Evolutionary conservation across 83 land plant species (phyloP).

Genomic region (Diphasiastrum complanatum): DNA sequence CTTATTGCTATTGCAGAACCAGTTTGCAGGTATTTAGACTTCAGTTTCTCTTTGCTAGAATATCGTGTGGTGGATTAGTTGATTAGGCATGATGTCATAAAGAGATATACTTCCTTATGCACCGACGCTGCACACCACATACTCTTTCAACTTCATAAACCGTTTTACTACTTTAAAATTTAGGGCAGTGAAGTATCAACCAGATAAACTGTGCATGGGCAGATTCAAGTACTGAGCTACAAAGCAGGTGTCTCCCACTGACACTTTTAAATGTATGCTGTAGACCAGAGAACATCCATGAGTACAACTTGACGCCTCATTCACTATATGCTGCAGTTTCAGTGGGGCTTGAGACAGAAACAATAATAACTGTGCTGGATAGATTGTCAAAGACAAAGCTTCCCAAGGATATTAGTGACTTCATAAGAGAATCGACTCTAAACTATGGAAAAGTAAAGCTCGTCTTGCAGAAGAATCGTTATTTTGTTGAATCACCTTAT

Average conservation of each 20-base stretch:
- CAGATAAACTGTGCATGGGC: background rate
- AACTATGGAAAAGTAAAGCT: conserved; percentile 99
- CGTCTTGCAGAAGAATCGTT: conserved; percentile 91
- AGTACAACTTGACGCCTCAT: conserved; percentile 94
- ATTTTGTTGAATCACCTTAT: conserved; percentile 85
- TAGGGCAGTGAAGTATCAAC: too few species aligned
- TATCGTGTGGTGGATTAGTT: background rate
- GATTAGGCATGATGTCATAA: background rate
- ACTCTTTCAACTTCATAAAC: background rate
- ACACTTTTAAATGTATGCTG: conserved; percentile 10
- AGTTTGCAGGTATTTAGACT: conserved; percentile 63
- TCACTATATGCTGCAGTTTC: conserved; percentile 97
- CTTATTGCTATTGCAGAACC: conserved; percentile 98
- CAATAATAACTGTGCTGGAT: conserved; percentile 70
- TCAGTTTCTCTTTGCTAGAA: background rate
- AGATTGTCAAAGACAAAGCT: conserved; percentile 87
- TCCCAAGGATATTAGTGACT: conserved; percentile 81
- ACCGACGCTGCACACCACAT: background rate
- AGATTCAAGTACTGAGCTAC: background rate
- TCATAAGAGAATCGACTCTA: conserved; percentile 76
- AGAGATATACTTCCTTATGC: background rate
- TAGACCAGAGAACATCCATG: conserved; percentile 97
- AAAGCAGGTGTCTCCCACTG: too few species aligned
- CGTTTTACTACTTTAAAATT: background rate
- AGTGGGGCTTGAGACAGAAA: conserved; percentile 93